These are phyloP conservation scores for Diutina neorugosa DNA, from an alignment of 1,139 yeast genomes.

Conservation along the genomic window DNA sequence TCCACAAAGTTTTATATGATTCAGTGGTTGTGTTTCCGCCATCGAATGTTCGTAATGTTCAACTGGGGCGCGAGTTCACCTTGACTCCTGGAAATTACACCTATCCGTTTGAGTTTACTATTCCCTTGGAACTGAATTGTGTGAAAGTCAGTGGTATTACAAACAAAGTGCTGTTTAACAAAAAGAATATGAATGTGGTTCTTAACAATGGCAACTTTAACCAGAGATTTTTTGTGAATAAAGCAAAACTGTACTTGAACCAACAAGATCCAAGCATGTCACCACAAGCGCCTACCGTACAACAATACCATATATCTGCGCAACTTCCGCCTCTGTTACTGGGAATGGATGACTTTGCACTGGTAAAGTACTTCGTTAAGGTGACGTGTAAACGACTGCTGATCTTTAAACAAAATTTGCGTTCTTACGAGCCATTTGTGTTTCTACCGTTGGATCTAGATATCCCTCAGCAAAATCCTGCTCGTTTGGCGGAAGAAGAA, in stretches of 20 bases:
- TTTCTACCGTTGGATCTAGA: constrained; percentile 42
- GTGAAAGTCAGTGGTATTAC: constrained; percentile 30
- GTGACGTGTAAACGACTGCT: constrained; percentile 49
- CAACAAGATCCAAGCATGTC: not conserved
- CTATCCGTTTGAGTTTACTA: constrained; percentile 43
- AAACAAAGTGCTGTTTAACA: constrained; percentile 25
- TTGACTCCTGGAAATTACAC: constrained; percentile 47
- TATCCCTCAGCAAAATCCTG: constrained; percentile 14
- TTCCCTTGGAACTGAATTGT: constrained; percentile 42
- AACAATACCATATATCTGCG: constrained; percentile 25
- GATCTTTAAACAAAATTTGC: constrained; percentile 35
- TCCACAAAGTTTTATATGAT: constrained; percentile 45
- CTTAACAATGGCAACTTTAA: constrained; percentile 26
- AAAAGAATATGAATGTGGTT: constrained; percentile 18
- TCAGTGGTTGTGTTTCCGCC: constrained; percentile 53
- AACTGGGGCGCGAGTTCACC: constrained; percentile 42
- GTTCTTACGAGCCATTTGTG: constrained; percentile 38
- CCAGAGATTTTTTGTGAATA: constrained; percentile 10
- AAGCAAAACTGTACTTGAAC: not conserved
- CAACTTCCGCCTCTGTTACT: constrained; percentile 48
- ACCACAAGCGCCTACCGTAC: not conserved
- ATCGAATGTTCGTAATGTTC: constrained; percentile 33
- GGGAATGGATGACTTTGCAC: constrained; percentile 34
- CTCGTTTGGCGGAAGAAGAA: constrained; percentile 12
- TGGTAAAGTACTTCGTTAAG: constrained; percentile 41